Evolutionary conservation across 2,329 filamentous ascomycete genomes (phyloP).

Genomic region (Emydomyces testavorans): DNA sequence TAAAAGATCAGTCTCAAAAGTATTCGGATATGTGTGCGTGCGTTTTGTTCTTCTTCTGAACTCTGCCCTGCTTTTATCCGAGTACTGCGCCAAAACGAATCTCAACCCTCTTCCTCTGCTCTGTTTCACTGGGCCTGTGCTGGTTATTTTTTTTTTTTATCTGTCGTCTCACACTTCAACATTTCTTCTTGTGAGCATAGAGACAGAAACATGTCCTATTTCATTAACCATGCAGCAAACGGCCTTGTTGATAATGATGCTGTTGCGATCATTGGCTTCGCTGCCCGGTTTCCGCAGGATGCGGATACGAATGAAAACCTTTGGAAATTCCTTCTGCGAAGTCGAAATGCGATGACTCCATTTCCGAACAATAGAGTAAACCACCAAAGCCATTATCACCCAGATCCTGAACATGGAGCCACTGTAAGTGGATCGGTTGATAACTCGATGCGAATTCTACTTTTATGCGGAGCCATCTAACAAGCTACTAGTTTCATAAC

Average conservation of each 20-base stretch:
- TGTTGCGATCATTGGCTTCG: constrained; percentile 30
- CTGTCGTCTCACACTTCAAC: neutral
- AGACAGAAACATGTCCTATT: neutral
- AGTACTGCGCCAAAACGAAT: too few species aligned
- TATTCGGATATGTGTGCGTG: too few species aligned
- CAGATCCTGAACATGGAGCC: constrained; percentile 26
- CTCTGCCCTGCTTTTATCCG: too few species aligned
- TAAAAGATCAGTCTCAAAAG: too few species aligned
- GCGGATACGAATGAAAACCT: constrained; percentile 25
- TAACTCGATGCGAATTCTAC: neutral
- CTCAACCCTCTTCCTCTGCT: too few species aligned
- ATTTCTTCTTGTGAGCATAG: neutral
- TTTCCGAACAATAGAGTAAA: constrained; percentile 30
- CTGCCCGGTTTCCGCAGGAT: constrained; percentile 25
- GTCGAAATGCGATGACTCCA: constrained; percentile 23
- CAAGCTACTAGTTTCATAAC: constrained; percentile 9
- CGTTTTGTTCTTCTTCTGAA: too few species aligned
- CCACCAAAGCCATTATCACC: constrained; percentile 29
- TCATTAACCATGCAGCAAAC: neutral
- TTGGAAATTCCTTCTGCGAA: constrained; percentile 27
- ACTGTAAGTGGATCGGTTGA: constrained; percentile 19
- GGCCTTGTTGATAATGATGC: neutral
- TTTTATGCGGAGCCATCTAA: neutral
- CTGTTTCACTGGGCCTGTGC: too few species aligned
- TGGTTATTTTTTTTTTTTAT: neutral